phyloP scores from a whole-genome alignment of 371 early-diverging fungal species.

The Mucor indicus region DNA sequence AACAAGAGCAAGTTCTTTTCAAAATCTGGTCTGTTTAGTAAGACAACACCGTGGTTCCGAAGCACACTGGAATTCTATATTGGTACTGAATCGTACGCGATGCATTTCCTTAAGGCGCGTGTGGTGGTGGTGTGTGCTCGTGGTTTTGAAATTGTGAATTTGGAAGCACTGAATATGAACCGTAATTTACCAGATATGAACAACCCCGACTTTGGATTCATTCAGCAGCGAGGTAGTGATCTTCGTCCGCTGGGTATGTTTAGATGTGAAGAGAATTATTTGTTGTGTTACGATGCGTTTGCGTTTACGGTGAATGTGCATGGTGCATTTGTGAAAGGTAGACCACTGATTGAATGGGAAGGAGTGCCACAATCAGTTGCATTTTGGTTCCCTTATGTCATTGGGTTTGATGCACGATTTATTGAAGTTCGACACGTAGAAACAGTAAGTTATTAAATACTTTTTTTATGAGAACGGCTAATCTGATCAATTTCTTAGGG shows the following conservation, averaged over 20 bases:
- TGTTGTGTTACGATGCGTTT: conserved; percentile 91
- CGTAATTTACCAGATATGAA: conserved; percentile 39
- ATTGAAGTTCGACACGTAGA: conserved; percentile 87
- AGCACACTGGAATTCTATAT: conserved; percentile 72
- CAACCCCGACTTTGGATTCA: conserved; percentile 38
- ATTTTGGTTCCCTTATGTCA: conserved; percentile 77
- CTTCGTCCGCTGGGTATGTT: conserved; percentile 80
- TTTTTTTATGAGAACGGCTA: neutral
- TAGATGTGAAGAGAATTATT: conserved; percentile 72
- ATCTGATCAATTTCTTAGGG: conserved; percentile 25
- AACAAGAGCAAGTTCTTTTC: conserved; percentile 33
- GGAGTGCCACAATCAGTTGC: conserved; percentile 61
- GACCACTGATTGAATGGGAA: conserved; percentile 47
- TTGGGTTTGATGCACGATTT: conserved; percentile 88
- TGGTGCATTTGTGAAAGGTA: conserved; percentile 18
- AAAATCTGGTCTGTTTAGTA: conserved; percentile 40
- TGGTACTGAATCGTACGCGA: conserved; percentile 69
- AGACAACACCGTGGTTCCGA: conserved; percentile 44
- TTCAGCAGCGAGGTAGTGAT: conserved; percentile 26
- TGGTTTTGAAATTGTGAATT: conserved; percentile 84
- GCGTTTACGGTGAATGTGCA: conserved; percentile 84
- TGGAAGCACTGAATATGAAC: conserved; percentile 71
- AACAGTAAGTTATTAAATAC: conserved; percentile 48
- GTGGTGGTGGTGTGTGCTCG: conserved; percentile 76
- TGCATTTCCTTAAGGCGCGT: conserved; percentile 72